phyloP scores from a whole-genome alignment of 495 filamentous ascomycete genomes.

The Extremus antarcticus region DNA sequence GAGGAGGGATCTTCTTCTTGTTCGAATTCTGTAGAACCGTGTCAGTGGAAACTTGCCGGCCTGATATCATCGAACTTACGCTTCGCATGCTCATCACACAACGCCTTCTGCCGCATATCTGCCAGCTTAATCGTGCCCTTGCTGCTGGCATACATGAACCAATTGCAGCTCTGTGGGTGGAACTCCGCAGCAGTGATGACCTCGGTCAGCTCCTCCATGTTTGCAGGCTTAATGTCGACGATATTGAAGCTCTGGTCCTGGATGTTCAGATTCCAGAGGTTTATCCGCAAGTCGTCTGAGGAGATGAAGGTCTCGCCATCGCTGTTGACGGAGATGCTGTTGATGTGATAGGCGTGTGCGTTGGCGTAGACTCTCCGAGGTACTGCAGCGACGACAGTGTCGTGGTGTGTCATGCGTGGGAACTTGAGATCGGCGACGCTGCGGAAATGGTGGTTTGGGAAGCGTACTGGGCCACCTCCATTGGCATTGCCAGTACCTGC shows the following conservation, averaged over 20 bases:
- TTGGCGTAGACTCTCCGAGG: constrained; percentile 94
- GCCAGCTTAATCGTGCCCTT: constrained; percentile 98
- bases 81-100: constrained; percentile 93
- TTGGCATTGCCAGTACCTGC: constrained; percentile 54
- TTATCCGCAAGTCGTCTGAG: constrained; percentile 94
- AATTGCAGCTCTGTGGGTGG: constrained; percentile 94
- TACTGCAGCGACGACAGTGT: constrained; percentile 95
- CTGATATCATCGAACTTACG: constrained; percentile 44
- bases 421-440: constrained; percentile 76
- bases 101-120: constrained; percentile 91
- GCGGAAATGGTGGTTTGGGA: constrained; percentile 63
- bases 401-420: constrained; percentile 90
- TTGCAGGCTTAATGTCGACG: constrained; percentile 97
- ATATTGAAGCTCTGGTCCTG: constrained; percentile 99
- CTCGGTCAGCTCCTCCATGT: constrained; percentile 99
- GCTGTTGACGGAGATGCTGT: constrained; percentile 99
- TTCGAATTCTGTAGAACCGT: constrained; percentile 67
- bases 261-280: constrained; percentile 98
- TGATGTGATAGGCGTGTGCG: constrained; percentile 98
- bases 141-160: constrained; percentile 99
- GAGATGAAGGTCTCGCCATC: constrained; percentile 99
- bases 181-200: constrained; percentile 98
- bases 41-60: constrained; percentile 7
- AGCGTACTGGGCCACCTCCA: constrained; percentile 60
- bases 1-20: constrained; percentile 98